A percentile compares a stretch with the other conserved stretches of the same genome.
These are phyloP conservation scores for Hydnomerulius pinastri DNA, from an alignment of 768 basidiomycete species.

Conservation along the genomic window DNA sequence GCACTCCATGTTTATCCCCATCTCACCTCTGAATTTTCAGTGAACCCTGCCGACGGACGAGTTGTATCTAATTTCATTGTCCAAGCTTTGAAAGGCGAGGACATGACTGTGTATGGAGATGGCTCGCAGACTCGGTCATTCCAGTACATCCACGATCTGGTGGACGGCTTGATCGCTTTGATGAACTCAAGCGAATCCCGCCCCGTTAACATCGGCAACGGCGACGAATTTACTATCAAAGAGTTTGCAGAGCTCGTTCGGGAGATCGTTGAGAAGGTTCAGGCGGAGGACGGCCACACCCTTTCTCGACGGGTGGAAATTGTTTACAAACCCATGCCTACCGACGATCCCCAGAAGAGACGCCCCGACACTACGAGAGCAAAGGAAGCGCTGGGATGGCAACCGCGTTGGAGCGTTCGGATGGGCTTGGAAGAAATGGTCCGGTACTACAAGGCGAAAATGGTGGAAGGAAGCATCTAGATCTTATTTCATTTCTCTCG, in stretches of 20 bases:
- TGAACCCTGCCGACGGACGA: conserved; percentile 96
- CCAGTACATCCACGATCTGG: conserved; percentile 97
- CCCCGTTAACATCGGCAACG: conserved; percentile 95
- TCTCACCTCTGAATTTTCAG: conserved; percentile 40
- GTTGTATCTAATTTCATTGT: conserved; percentile 99
- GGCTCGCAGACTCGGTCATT: conserved; percentile 93
- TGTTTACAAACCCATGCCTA: conserved; percentile 79
- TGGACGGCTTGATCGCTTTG: conserved; percentile 88
- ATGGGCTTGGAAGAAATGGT: conserved; percentile 97
- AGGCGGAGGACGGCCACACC: conserved; percentile 73
- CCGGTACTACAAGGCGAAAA: conserved; percentile 87
- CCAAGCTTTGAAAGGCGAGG: conserved; percentile 93
- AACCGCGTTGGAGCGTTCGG: conserved; percentile 89
- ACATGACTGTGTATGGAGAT: conserved; percentile 97
- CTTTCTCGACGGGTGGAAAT: conserved; percentile 58
- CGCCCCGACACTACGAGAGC: conserved; percentile 92
- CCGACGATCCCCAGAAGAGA: conserved; percentile 93
- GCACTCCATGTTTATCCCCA: conserved; percentile 6
- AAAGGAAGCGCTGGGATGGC: conserved; percentile 82
- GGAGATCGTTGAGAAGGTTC: conserved; percentile 91
- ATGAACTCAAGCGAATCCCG: conserved; percentile 96
- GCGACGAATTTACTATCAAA: conserved; percentile 94
- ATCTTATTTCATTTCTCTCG: not conserved
- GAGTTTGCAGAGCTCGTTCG: conserved; percentile 93
- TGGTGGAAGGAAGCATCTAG: conserved; percentile 80